Conservation (phyloP, 1,284 basidiomycete species). For the Ganoderma boninense region DNA sequence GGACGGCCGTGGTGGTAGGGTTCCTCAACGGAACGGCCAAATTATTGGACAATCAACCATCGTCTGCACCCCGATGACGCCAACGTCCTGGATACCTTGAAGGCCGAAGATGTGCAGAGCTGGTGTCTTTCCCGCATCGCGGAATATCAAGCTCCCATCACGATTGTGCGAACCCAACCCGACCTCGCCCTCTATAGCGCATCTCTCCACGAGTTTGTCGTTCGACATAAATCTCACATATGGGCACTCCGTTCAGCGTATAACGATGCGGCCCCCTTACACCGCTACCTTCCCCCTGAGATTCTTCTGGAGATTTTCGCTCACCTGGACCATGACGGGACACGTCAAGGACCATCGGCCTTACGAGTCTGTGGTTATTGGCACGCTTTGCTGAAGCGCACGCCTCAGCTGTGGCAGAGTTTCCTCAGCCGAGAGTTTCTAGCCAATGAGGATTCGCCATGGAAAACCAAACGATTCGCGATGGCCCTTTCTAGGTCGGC, state of each 20-base stretch:
- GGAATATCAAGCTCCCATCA: background rate
- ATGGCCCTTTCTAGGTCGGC: background rate
- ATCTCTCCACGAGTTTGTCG: background rate
- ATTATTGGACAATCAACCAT: background rate
- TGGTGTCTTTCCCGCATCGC: slow-evolving; percentile 3
- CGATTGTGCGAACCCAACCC: background rate
- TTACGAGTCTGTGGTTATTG: background rate
- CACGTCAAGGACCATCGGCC: background rate
- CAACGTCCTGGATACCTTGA: background rate
- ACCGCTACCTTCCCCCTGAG: background rate
- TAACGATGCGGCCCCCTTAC: background rate
- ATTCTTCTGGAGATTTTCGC: background rate
- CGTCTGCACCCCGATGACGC: background rate
- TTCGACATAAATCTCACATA: background rate
- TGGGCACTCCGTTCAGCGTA: background rate
- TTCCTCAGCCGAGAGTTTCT: background rate
- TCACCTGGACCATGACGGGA: background rate
- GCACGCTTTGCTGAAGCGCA: background rate
- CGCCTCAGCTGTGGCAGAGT: background rate
- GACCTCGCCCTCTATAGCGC: background rate
- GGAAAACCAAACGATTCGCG: background rate
- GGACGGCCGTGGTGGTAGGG: background rate
- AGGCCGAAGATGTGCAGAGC: background rate
- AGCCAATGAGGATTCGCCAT: background rate
- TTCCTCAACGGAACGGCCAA: background rate